Evolutionary conservation across 176 grass and related monocot genomes (phyloP).

Genomic region (Oryza nivara): DNA sequence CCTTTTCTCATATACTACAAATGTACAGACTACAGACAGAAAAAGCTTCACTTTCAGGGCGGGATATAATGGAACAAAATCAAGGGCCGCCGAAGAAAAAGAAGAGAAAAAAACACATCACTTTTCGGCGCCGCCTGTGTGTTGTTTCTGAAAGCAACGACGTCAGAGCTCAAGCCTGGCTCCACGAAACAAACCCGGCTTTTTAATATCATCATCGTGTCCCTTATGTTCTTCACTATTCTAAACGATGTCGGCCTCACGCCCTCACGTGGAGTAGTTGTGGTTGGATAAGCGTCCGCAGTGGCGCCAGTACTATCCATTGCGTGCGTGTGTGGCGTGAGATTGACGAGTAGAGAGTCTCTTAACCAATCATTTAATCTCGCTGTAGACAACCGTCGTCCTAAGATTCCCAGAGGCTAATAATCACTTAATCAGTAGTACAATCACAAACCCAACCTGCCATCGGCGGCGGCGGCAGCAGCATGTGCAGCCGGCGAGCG

Average conservation of each 20-base stretch:
- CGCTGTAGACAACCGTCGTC: constrained; percentile 7
- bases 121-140: neutral
- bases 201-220: neutral
- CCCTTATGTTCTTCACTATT: neutral
- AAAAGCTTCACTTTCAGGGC: neutral
- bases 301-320: neutral
- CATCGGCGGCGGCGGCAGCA: neutral
- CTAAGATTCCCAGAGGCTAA: neutral
- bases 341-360: neutral
- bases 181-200: neutral
- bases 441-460: neutral
- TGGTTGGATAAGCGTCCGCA: constrained; percentile 26
- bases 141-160: neutral
- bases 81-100: neutral
- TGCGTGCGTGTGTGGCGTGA: constrained; percentile 21
- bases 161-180: too few relatives aligned
- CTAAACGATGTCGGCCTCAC: neutral
- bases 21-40: too few relatives aligned
- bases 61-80: neutral
- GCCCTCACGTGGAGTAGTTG: neutral
- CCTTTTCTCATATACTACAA: neutral
- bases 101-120: neutral
- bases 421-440: too few relatives aligned
- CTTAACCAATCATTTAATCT: neutral
- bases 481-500: neutral